Evolutionary conservation across 805 yeast species (phyloP).

Genomic region (Ogataea allantospora): DNA sequence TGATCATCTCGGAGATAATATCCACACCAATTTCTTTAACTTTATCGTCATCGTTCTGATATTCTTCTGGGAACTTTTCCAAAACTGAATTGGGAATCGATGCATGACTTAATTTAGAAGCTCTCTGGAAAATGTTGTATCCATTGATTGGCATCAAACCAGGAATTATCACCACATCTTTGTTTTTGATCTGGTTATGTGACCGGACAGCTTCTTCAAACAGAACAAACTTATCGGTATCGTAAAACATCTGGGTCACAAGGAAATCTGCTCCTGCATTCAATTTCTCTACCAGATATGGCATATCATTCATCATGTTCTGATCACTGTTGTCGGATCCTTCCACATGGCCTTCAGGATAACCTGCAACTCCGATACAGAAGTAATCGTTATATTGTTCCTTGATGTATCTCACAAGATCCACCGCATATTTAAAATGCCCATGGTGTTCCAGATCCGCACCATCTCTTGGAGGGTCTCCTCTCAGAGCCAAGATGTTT

Average conservation of each 20-base stretch:
- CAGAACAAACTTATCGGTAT: slow-evolving; percentile 67
- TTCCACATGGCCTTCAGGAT: slow-evolving; percentile 96
- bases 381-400: slow-evolving; percentile 72
- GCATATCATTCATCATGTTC: slow-evolving; percentile 66
- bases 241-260: slow-evolving; percentile 88
- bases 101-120: slow-evolving; percentile 87
- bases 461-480: slow-evolving; percentile 85
- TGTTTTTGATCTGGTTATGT: slow-evolving; percentile 35
- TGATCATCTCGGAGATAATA: slow-evolving; percentile 60
- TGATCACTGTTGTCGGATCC: slow-evolving; percentile 70
- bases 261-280: slow-evolving; percentile 95
- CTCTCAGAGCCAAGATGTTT: slow-evolving; percentile 89
- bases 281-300: slow-evolving; percentile 77
- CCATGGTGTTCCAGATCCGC: slow-evolving; percentile 46
- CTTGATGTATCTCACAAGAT: slow-evolving; percentile 79
- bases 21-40: slow-evolving; percentile 85
- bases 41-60: slow-evolving; percentile 70
- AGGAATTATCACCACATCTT: slow-evolving; percentile 63
- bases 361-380: slow-evolving; percentile 95
- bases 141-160: slow-evolving; percentile 93
- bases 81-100: slow-evolving; percentile 62
- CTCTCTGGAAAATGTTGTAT: slow-evolving; percentile 76
- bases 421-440: slow-evolving; percentile 77
- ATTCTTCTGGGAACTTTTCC: slow-evolving; percentile 52
- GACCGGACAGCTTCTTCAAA: slow-evolving; percentile 57